Conservation (phyloP, 169 alveolate genomes). For the Cryptosporidium sp. region DNA sequence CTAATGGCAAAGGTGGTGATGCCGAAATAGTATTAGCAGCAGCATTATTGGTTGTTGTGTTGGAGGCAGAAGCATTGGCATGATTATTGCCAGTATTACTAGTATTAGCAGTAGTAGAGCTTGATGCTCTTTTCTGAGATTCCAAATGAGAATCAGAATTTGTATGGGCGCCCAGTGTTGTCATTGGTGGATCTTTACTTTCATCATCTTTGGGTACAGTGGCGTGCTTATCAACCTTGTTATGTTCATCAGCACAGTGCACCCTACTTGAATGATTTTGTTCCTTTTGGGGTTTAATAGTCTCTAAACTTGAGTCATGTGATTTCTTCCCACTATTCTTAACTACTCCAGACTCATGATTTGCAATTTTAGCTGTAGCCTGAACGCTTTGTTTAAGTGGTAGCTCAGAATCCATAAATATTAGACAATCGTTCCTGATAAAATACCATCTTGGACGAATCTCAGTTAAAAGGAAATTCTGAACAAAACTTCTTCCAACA, state of each 20-base stretch:
- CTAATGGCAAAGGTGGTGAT: background rate
- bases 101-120: background rate
- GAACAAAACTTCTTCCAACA: conserved; percentile 63
- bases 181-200: background rate
- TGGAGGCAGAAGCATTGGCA: background rate
- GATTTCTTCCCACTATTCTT: background rate
- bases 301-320: background rate
- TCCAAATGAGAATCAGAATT: background rate
- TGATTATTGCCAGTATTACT: background rate
- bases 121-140: background rate
- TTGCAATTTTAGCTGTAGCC: conserved; percentile 21
- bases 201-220: background rate
- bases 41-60: background rate
- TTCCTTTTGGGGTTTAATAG: background rate
- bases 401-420: conserved; percentile 56
- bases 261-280: background rate
- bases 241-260: background rate
- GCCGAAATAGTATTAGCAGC: background rate
- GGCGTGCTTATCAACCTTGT: background rate
- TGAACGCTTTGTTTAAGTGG: conserved; percentile 33
- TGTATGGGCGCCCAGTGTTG: background rate
- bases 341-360: background rate
- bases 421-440: conserved; percentile 59
- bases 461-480: conserved; percentile 54
- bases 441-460: conserved; percentile 74